A percentile compares a stretch with the other conserved stretches of the same genome.
Conservation (phyloP, 495 filamentous ascomycete species). For the Paragyromitra xinjiangensis region DNA sequence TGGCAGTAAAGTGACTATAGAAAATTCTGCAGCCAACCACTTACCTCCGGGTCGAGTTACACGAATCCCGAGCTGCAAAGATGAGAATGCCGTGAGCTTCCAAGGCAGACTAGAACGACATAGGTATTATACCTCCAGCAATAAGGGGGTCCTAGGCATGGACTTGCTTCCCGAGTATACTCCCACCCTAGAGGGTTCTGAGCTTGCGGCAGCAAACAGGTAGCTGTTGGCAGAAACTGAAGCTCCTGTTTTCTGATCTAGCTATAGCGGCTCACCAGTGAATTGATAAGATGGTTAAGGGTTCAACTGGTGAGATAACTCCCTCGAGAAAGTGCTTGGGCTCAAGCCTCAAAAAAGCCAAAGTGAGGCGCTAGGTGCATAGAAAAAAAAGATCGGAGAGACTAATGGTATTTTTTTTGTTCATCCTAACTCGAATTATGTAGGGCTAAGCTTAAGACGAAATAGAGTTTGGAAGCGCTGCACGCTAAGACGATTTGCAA, state of each 20-base stretch:
- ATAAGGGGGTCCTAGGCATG: not conserved
- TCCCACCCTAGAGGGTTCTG: not conserved
- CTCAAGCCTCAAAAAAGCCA: no score
- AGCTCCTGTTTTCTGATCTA: no score
- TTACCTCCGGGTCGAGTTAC: slow-evolving; percentile 27
- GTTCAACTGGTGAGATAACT: no score
- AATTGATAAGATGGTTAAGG: no score
- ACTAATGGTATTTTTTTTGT: not conserved
- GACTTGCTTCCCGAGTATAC: not conserved
- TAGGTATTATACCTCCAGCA: not conserved
- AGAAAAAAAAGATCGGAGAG: not conserved
- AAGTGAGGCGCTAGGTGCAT: no score
- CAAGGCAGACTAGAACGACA: slow-evolving; percentile 11
- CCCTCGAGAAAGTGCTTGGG: no score
- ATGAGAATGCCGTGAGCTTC: not conserved
- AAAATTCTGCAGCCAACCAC: slow-evolving; percentile 11
- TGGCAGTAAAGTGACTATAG: not conserved
- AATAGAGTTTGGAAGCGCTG: not conserved
- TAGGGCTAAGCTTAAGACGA: not conserved
- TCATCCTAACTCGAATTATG: not conserved
- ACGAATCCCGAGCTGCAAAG: slow-evolving; percentile 21
- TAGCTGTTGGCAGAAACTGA: no score
- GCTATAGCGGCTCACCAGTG: no score
- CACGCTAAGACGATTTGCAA: not conserved
- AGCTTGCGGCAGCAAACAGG: no score